Percentiles rank a stretch among this genome's conserved stretches.
Evolutionary conservation across 225 moss, liverwort and hornwort genomes (phyloP).

Genomic region (Antitrichia curtipendula): DNA sequence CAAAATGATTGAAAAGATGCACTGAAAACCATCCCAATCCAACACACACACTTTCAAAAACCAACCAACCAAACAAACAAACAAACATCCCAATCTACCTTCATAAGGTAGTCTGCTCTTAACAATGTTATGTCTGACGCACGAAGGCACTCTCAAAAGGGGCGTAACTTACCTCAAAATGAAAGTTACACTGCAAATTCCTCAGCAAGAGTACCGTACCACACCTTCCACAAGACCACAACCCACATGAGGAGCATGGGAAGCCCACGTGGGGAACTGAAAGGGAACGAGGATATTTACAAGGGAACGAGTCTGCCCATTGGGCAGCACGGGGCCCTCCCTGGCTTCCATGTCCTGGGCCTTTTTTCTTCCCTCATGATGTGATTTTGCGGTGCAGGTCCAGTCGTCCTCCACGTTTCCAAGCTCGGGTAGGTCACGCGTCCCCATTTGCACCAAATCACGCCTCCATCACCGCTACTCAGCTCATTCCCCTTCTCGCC

Average conservation of each 20-base stretch:
- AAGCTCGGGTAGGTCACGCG: background rate
- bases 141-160: too few relatives aligned
- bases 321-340: background rate
- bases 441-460: background rate
- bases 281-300: background rate
- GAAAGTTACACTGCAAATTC: background rate
- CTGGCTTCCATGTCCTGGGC: background rate
- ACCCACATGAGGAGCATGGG: background rate
- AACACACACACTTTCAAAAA: too few relatives aligned
- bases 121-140: too few relatives aligned
- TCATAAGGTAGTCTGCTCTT: too few relatives aligned
- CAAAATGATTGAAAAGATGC: too few relatives aligned
- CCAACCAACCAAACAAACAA: too few relatives aligned
- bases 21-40: too few relatives aligned
- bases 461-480: background rate
- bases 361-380: background rate
- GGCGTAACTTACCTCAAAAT: too few relatives aligned
- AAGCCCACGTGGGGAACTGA: background rate
- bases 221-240: too few relatives aligned
- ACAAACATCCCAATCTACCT: too few relatives aligned
- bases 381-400: background rate
- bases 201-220: background rate
- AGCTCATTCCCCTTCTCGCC: background rate
- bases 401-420: conserved; percentile 1
- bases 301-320: background rate